Percentiles rank a stretch among this genome's conserved stretches.
These are phyloP conservation scores for Leccinum truebloodii DNA, from an alignment of 768 basidiomycete species.

Conservation along the genomic window DNA sequence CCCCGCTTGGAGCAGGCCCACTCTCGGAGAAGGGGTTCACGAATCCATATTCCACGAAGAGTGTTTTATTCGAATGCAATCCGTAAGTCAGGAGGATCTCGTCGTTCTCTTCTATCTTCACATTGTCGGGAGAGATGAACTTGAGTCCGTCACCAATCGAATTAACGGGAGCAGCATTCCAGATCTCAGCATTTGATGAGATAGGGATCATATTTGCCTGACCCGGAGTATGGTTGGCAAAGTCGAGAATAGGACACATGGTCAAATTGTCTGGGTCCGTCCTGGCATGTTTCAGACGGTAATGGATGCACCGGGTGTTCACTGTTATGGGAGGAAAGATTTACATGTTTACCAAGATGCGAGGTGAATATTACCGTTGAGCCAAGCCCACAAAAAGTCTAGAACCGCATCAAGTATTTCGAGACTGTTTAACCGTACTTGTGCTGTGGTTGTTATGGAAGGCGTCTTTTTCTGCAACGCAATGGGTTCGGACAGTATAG, in stretches of 20 bases:
- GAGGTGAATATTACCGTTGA: conserved; percentile 61
- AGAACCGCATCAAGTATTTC: conserved; percentile 12
- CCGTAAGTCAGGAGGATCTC: conserved; percentile 85
- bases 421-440: background rate
- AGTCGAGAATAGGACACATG: conserved; percentile 87
- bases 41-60: conserved; percentile 94
- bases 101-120: conserved; percentile 46
- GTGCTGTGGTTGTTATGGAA: background rate
- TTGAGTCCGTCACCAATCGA: conserved; percentile 47
- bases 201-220: conserved; percentile 46
- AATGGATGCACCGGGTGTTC: conserved; percentile 89
- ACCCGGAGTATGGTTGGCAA: conserved; percentile 73
- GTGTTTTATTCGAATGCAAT: conserved; percentile 67
- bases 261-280: conserved; percentile 77
- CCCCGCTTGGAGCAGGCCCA: conserved; percentile 39
- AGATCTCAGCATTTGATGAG: conserved; percentile 36
- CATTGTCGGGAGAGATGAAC: conserved; percentile 49
- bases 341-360: conserved; percentile 6
- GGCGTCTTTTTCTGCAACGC: conserved; percentile 10
- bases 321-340: conserved; percentile 45
- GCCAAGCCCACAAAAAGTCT: conserved; percentile 87
- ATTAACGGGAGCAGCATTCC: conserved; percentile 37
- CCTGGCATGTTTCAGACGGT: conserved; percentile 49
- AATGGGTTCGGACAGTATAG: background rate
- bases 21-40: conserved; percentile 42